Conservation (phyloP, 495 filamentous ascomycete species). For the Talaromyces adpressus region DNA sequence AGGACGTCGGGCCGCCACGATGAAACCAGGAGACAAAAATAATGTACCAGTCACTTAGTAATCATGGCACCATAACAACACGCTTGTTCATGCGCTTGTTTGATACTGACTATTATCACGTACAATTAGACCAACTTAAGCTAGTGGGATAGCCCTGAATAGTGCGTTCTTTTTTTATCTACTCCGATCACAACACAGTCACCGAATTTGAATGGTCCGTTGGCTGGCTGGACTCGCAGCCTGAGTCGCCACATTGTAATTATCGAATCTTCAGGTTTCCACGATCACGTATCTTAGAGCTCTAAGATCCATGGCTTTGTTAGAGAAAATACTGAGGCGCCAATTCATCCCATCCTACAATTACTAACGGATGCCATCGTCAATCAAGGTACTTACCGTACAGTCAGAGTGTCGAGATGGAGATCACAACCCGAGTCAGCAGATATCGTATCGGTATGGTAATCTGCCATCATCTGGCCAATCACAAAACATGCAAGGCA, state of each 20-base stretch:
- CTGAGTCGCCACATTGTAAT: not conserved
- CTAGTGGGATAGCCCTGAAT: not conserved
- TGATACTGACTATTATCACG: not conserved
- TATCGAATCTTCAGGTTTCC: not conserved
- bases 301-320: not conserved
- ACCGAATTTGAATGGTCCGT: not conserved
- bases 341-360: not conserved
- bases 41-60: not conserved
- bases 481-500: not conserved
- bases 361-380: not conserved
- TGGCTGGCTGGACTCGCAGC: not conserved
- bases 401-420: not conserved
- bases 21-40: conserved; percentile 1
- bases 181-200: not conserved
- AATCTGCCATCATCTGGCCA: not conserved
- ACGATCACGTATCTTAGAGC: not conserved
- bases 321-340: not conserved
- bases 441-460: not conserved
- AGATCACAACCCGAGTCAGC: not conserved
- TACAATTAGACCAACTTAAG: not conserved
- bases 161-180: not conserved
- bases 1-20: not conserved
- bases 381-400: not conserved
- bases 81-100: not conserved
- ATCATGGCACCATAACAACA: not conserved